Conservation (phyloP, 2,329 filamentous ascomycete species). For the Arthrinium puccinioides region DNA sequence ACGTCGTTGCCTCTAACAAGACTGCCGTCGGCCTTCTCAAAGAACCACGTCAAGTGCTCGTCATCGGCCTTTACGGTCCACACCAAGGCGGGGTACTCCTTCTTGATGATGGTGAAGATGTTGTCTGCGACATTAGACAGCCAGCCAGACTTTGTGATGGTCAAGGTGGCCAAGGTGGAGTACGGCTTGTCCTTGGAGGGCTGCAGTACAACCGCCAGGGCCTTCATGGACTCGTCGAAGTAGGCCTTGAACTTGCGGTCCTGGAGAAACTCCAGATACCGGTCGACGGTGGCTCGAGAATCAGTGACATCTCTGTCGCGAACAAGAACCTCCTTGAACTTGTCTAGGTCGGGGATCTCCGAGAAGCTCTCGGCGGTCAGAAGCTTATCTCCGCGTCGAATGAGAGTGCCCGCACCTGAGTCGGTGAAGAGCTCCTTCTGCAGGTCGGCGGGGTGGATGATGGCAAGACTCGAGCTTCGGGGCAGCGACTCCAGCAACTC, state of each 20-base stretch:
- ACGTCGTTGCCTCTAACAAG: constrained; percentile 80
- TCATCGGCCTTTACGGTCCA: constrained; percentile 97
- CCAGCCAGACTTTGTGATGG: constrained; percentile 92
- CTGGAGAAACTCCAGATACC: constrained; percentile 74
- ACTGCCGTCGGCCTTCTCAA: constrained; percentile 92
- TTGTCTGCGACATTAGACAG: constrained; percentile 92
- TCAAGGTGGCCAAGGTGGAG: constrained; percentile 82
- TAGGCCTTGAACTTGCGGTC: constrained; percentile 82
- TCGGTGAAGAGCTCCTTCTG: constrained; percentile 97
- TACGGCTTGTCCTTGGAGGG: constrained; percentile 58
- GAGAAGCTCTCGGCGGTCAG: constrained; percentile 63
- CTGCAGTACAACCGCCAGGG: constrained; percentile 80
- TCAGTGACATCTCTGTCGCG: constrained; percentile 77
- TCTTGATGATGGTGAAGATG: constrained; percentile 87
- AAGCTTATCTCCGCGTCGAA: constrained; percentile 86
- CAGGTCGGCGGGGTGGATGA: constrained; percentile 91
- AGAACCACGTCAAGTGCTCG: constrained; percentile 97
- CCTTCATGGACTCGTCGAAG: constrained; percentile 90
- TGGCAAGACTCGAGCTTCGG: constrained; percentile 88
- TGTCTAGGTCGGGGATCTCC: constrained; percentile 68
- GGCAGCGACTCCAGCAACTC: constrained; percentile 84
- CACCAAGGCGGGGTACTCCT: constrained; percentile 82
- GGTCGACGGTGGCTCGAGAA: constrained; percentile 75
- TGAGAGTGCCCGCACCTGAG: constrained; percentile 87
- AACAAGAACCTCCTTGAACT: constrained; percentile 75